Evolutionary conservation across 1,284 basidiomycete genomes (phyloP).

Genomic region (Mrakiaceae sp.): DNA sequence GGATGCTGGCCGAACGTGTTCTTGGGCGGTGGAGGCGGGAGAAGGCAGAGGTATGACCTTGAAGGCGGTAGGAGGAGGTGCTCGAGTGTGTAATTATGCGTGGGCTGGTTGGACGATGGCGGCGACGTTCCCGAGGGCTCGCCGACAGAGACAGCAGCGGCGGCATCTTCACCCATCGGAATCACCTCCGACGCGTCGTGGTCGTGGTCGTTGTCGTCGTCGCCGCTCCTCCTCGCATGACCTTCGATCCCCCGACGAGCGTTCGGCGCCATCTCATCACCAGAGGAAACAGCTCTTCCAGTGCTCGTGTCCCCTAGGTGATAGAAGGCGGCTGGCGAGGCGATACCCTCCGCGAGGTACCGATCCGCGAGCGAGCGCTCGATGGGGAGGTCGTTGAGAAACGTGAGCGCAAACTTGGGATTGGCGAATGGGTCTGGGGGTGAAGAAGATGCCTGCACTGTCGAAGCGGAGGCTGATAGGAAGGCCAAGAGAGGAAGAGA

Average conservation of each 20-base stretch:
- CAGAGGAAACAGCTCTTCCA: too few species aligned
- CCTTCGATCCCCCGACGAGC: neutral
- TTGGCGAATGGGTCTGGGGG: conserved; percentile 13
- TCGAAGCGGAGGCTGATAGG: too few species aligned
- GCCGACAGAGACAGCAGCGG: neutral
- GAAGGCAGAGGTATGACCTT: conserved; percentile 8
- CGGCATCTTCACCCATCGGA: neutral
- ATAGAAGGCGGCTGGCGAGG: too few species aligned
- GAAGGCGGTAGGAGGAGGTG: conserved; percentile 2
- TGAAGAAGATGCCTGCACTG: too few species aligned
- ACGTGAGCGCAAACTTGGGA: conserved; percentile 7
- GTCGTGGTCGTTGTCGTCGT: neutral
- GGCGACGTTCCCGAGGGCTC: neutral
- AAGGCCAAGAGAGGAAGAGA: too few species aligned
- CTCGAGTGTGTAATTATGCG: conserved; percentile 3
- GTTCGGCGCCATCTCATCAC: too few species aligned
- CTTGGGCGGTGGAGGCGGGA: conserved; percentile 1
- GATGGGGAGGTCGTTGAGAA: conserved; percentile 16
- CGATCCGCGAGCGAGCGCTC: neutral
- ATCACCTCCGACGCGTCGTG: neutral
- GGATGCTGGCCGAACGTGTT: neutral
- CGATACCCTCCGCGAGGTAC: too few species aligned
- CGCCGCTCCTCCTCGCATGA: neutral
- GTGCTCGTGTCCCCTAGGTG: too few species aligned
- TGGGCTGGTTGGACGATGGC: neutral